Conservation (phyloP, 2,329 filamentous ascomycete genomes). For the Aspergillus fischeri region DNA sequence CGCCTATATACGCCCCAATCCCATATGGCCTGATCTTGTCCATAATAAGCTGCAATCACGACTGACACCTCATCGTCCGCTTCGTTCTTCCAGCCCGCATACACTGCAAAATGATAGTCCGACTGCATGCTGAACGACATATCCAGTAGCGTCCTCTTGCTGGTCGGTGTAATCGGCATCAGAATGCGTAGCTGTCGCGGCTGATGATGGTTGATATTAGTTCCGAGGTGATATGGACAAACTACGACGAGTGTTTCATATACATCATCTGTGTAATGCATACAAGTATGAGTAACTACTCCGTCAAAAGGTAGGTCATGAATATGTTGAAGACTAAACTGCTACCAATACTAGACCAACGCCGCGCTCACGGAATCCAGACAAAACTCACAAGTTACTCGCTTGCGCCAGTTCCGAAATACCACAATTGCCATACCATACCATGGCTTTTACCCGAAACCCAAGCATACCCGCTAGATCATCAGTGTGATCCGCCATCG, state of each 20-base stretch:
- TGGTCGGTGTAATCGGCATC: slow-evolving; percentile 18
- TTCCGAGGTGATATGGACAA: no score
- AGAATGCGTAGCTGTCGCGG: not conserved
- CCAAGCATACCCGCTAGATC: not conserved
- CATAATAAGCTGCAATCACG: not conserved
- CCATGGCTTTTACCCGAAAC: not conserved
- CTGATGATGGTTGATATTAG: not conserved
- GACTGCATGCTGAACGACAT: slow-evolving; percentile 53
- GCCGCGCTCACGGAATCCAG: not conserved
- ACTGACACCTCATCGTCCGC: not conserved
- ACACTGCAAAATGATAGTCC: slow-evolving; percentile 53
- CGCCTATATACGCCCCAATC: slow-evolving; percentile 1
- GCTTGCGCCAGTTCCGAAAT: not conserved
- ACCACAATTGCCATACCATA: not conserved
- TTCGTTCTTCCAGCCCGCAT: slow-evolving; percentile 44
- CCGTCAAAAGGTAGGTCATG: no score
- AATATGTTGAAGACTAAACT: no score
- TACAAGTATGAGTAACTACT: no score
- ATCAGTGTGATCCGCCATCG: no score
- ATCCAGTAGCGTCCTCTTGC: slow-evolving; percentile 34
- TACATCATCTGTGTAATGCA: no score
- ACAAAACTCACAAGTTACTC: no score
- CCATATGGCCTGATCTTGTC: not conserved
- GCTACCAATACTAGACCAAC: not conserved
- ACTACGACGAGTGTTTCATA: no score